Percentiles rank a stretch among this genome's conserved stretches.
Evolutionary conservation across 2,329 filamentous ascomycete genomes (phyloP).

Genomic region (Ciborinia camelliae): DNA sequence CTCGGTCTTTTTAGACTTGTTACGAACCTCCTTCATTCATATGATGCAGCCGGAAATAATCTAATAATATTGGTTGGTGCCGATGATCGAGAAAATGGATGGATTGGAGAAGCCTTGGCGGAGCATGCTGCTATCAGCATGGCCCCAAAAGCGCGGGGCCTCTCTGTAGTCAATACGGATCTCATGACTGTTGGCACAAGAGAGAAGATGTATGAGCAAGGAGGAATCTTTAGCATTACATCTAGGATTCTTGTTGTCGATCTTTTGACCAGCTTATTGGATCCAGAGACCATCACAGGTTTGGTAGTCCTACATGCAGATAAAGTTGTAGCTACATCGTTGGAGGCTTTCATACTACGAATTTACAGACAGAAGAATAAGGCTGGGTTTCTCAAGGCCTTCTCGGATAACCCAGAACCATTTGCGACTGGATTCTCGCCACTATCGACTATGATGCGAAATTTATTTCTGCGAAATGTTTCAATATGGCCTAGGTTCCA

Average conservation of each 20-base stretch:
- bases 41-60: constrained; percentile 94
- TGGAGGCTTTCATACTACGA: constrained; percentile 91
- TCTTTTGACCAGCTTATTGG: constrained; percentile 76
- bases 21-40: constrained; percentile 94
- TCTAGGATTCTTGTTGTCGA: constrained; percentile 94
- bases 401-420: constrained; percentile 88
- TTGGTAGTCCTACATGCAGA: constrained; percentile 87
- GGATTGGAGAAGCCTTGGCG: constrained; percentile 93
- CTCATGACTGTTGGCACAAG: constrained; percentile 80
- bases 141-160: constrained; percentile 74
- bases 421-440: constrained; percentile 87
- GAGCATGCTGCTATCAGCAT: constrained; percentile 92
- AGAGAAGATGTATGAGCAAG: constrained; percentile 86
- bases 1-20: constrained; percentile 88
- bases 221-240: constrained; percentile 93
- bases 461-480: constrained; percentile 82
- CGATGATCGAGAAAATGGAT: constrained; percentile 89
- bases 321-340: constrained; percentile 75
- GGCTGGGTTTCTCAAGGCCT: constrained; percentile 88
- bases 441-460: constrained; percentile 84
- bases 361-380: constrained; percentile 96
- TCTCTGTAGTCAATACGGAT: constrained; percentile 93
- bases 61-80: constrained; percentile 85
- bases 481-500: constrained; percentile 94
- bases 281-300: constrained; percentile 82